Evolutionary conservation across 495 filamentous ascomycete genomes (phyloP).

Genomic region (Tuber melanosporum): DNA sequence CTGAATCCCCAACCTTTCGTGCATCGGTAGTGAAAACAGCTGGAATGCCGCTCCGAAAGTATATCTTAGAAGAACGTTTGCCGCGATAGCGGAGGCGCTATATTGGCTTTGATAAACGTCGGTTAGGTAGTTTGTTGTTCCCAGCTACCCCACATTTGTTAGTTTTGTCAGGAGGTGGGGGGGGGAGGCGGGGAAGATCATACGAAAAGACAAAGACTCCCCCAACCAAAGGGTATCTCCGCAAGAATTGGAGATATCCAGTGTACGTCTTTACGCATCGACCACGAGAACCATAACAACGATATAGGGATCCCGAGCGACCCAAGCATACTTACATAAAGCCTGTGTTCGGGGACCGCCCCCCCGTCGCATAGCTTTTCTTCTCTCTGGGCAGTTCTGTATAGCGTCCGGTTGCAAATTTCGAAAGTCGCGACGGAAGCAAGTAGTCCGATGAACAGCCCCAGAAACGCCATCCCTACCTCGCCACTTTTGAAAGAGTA

Average conservation of each 20-base stretch:
- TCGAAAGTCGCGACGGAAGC: slow-evolving; percentile 46
- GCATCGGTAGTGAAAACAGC: slow-evolving; percentile 53
- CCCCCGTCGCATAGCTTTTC: slow-evolving; percentile 37
- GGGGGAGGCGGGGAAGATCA: slow-evolving; percentile 13
- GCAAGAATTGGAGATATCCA: slow-evolving; percentile 49
- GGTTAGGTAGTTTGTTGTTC: slow-evolving; percentile 50
- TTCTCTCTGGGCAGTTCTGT: slow-evolving; percentile 29
- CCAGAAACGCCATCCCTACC: slow-evolving; percentile 54
- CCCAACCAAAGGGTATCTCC: slow-evolving; percentile 60
- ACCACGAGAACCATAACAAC: slow-evolving; percentile 48
- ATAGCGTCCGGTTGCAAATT: slow-evolving; percentile 21
- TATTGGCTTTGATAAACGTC: slow-evolving; percentile 56
- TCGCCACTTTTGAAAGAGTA: slow-evolving; percentile 50
- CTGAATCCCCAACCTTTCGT: slow-evolving; percentile 48
- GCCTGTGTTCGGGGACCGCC: slow-evolving; percentile 51
- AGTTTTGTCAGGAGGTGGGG: neutral
- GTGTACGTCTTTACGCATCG: slow-evolving; percentile 40
- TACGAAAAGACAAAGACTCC: slow-evolving; percentile 57
- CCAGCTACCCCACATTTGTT: slow-evolving; percentile 33
- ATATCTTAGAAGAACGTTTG: slow-evolving; percentile 60
- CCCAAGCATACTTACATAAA: slow-evolving; percentile 56
- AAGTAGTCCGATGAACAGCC: slow-evolving; percentile 52
- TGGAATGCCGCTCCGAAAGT: slow-evolving; percentile 57
- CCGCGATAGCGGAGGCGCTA: slow-evolving; percentile 55
- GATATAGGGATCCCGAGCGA: slow-evolving; percentile 50